Conservation (phyloP, 345 rosid genomes). For the Citrus sinensis region DNA sequence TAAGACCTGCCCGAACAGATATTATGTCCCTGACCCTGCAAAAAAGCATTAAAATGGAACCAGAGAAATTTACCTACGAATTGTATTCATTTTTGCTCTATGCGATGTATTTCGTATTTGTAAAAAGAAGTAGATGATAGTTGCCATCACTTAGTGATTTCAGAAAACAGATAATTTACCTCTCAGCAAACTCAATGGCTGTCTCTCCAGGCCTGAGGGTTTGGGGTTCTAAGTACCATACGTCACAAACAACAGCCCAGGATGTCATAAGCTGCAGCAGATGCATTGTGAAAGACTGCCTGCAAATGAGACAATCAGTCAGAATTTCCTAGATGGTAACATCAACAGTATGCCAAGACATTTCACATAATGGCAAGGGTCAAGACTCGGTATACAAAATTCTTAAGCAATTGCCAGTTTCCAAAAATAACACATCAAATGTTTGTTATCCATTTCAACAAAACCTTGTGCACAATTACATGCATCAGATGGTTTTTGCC, state of each 20-base stretch:
- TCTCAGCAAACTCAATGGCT: conserved; percentile 94
- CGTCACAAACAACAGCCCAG: conserved; percentile 99
- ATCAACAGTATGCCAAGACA: background rate
- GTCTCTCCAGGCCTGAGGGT: conserved; percentile 83
- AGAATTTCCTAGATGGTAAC: background rate
- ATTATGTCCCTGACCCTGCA: conserved; percentile 89
- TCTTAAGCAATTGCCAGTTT: background rate
- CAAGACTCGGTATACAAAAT: background rate
- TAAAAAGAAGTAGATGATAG: background rate
- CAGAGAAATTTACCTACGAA: background rate
- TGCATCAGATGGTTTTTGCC: background rate
- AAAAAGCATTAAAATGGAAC: conserved; percentile 2
- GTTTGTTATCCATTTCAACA: background rate
- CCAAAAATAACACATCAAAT: background rate
- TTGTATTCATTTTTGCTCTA: background rate
- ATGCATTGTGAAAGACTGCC: conserved; percentile 97
- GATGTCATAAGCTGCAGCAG: conserved; percentile 97
- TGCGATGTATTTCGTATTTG: background rate
- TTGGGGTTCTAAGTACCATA: conserved; percentile 98
- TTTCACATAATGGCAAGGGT: background rate
- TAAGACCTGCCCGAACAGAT: conserved; percentile 88
- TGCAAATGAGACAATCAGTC: conserved; percentile 31
- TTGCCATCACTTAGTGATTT: background rate
- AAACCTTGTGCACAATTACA: background rate
- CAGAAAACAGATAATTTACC: conserved; percentile 36